Evolutionary conservation across 2,329 filamentous ascomycete genomes (phyloP), one percentile per base, ranked within the genome.

Genomic region (Ophiostoma quercus): DNA sequence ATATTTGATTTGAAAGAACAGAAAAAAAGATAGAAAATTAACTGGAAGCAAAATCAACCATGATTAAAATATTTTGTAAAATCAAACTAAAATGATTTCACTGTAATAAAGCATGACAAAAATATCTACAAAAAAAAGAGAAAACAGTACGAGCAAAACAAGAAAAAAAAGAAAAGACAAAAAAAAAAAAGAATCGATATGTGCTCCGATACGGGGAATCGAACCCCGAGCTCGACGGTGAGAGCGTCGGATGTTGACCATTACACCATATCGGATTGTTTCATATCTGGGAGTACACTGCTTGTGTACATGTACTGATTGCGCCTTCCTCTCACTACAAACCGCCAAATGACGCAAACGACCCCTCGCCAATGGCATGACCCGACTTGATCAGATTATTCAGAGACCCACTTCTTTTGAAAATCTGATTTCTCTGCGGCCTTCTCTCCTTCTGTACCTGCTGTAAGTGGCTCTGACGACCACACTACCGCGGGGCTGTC

Each of bases 221-320:
- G 72, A 73, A 73, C 70, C 71, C 71, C 71, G 71, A 73, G 71
- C 71, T 73, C 71, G 71, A 73, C 71, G 71, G 71, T 73, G 71
- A 73, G 72, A 73, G 72, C 72, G 72, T 71, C 72, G 70, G 70
- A 71, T 71, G 72, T 73, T 73, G 68, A 68, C 72, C 72, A 73
- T 73, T 73, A 73, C 72, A 73, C 71, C 72, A 73, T 73, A 73
- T 73, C 72, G 72, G 72, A 73, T 71, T 62, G 60, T 66, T 65
- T 68, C 57, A 62, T 63, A 2, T 1, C 9, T 51, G 43, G 19
- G 0, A 29, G 12, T 0, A 3, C 6, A 0, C 11, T 3, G 9
- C 22, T 2, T 29, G 41, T 22, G 1, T 16, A 32, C 12, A 65
- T 65, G 34, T 65, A 32, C 25, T 29, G 25, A 29, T 29, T 29